These are phyloP conservation scores for Blastobotrys petasosporus DNA, from an alignment of 1,139 yeast species.

Conservation along the genomic window DNA sequence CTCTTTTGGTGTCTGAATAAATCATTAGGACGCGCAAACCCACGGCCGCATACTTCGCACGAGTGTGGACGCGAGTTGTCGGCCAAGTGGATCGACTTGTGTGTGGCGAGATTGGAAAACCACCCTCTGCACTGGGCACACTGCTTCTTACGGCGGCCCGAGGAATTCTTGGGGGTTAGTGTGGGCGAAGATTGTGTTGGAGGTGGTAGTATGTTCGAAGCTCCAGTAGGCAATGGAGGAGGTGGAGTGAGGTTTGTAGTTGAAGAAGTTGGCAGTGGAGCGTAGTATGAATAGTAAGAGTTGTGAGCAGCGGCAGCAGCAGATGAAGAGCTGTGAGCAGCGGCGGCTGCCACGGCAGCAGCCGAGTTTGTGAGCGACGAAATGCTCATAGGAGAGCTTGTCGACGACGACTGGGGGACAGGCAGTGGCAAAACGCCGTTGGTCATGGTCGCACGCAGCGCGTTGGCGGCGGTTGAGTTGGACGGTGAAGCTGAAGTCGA, in stretches of 20 bases:
- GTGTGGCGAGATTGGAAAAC: conserved; percentile 80
- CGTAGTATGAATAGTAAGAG: no score
- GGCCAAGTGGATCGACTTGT: conserved; percentile 72
- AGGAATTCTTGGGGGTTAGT: background rate
- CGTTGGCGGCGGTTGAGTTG: no score
- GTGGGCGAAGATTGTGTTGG: no score
- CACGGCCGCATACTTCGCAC: conserved; percentile 72
- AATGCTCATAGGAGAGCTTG: conserved; percentile 6
- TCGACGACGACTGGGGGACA: background rate
- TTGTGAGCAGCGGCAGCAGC: background rate
- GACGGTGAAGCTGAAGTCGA: no score
- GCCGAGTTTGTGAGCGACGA: conserved; percentile 1
- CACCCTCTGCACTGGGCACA: conserved; percentile 75
- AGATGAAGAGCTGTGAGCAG: background rate
- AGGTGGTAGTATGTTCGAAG: no score
- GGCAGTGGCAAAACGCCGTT: conserved; percentile 5
- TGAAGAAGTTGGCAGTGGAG: no score
- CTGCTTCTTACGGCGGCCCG: conserved; percentile 62
- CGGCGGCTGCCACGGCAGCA: background rate
- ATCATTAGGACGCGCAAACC: conserved; percentile 86
- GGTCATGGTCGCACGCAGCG: no score
- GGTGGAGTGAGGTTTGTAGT: no score
- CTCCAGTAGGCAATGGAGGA: no score
- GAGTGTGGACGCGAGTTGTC: conserved; percentile 71
- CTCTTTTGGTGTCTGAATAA: conserved; percentile 75